Evolutionary conservation across 441 rosid species (phyloP).

Genomic region (Populus tomentosa): DNA sequence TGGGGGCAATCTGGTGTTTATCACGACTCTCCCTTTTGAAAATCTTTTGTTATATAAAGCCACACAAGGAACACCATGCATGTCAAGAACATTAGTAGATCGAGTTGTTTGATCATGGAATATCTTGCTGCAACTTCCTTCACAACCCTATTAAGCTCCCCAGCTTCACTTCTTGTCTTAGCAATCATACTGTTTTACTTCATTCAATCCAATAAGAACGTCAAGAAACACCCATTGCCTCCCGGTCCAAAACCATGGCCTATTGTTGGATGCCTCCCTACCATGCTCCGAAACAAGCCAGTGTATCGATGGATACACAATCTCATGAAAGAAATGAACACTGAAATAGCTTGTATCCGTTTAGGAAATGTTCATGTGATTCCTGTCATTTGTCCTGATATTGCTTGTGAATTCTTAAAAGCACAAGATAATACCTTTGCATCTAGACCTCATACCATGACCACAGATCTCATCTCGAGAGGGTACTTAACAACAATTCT

Average conservation of each 20-base stretch:
- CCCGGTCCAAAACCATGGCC: constrained; percentile 65
- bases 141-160: background rate
- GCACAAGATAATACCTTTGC: constrained; percentile 41
- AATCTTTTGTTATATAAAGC: background rate
- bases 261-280: constrained; percentile 37
- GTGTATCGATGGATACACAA: constrained; percentile 41
- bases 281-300: constrained; percentile 32
- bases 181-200: background rate
- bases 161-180: background rate
- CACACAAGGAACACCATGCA: background rate
- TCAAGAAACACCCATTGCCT: constrained; percentile 29
- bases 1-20: background rate
- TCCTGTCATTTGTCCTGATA: constrained; percentile 42
- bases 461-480: constrained; percentile 7
- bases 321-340: constrained; percentile 44
- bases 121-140: background rate
- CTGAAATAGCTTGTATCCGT: constrained; percentile 51
- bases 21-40: background rate
- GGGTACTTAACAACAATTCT: constrained; percentile 27
- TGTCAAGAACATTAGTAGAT: background rate
- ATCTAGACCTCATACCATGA: constrained; percentile 32
- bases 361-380: constrained; percentile 45
- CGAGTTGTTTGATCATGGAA: background rate
- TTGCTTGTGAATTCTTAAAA: constrained; percentile 45
- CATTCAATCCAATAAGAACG: background rate